phyloP scores from a whole-genome alignment of 2,329 filamentous ascomycete genomes.

The Talaromyces sp. region DNA sequence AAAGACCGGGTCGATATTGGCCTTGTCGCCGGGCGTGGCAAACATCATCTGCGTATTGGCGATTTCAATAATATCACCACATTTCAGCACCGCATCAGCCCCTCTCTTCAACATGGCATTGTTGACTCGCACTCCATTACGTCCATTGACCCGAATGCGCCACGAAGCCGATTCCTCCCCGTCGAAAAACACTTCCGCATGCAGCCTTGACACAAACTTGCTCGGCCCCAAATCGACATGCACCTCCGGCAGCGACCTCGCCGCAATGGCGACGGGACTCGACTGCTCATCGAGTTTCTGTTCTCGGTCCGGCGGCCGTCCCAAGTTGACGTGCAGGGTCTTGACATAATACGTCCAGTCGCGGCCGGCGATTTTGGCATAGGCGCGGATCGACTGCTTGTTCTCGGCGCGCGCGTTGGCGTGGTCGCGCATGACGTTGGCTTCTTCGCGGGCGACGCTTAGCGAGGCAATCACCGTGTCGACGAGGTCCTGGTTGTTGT shows the following conservation, averaged over 20 bases:
- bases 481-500: slow-evolving; percentile 40
- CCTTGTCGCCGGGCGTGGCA: slow-evolving; percentile 73
- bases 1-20: slow-evolving; percentile 65
- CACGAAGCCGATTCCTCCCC: slow-evolving; percentile 61
- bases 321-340: slow-evolving; percentile 45
- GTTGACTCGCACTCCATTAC: slow-evolving; percentile 86
- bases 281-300: slow-evolving; percentile 39
- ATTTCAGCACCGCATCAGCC: slow-evolving; percentile 62
- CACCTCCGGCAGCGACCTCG: slow-evolving; percentile 47
- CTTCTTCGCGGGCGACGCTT: slow-evolving; percentile 37
- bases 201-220: slow-evolving; percentile 73
- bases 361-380: slow-evolving; percentile 47
- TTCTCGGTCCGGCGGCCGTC: slow-evolving; percentile 44
- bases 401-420: slow-evolving; percentile 42
- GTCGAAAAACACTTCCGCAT: slow-evolving; percentile 71
- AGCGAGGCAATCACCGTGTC: slow-evolving; percentile 46
- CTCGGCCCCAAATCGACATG: slow-evolving; percentile 86
- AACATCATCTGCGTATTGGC: slow-evolving; percentile 98
- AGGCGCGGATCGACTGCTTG: slow-evolving; percentile 44
- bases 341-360: slow-evolving; percentile 51
- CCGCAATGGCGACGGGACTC: slow-evolving; percentile 41
- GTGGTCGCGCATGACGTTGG: slow-evolving; percentile 40
- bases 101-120: slow-evolving; percentile 65
- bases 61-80: slow-evolving; percentile 88
- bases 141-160: slow-evolving; percentile 81